These are phyloP conservation scores for Beauveria pseudobassiana DNA, from an alignment of 2,329 filamentous ascomycete genomes.

Conservation along the genomic window DNA sequence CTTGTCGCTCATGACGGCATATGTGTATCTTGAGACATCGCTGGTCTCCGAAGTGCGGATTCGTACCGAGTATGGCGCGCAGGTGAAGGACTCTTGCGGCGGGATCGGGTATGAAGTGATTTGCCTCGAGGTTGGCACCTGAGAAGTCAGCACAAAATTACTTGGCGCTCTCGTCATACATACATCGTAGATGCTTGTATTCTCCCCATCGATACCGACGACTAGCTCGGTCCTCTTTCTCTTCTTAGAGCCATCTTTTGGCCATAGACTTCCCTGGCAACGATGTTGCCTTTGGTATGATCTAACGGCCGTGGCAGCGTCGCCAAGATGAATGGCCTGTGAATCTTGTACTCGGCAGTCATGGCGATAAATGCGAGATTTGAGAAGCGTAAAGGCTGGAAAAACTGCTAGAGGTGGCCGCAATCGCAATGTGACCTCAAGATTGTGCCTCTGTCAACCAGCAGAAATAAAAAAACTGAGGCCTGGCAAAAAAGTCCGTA, in stretches of 20 bases:
- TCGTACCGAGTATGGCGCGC: constrained; percentile 51
- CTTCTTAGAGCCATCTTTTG: constrained; percentile 50
- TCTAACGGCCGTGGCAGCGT: constrained; percentile 52
- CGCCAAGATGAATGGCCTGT: constrained; percentile 57
- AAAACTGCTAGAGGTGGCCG: background rate
- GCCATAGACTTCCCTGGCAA: constrained; percentile 54
- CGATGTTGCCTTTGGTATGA: constrained; percentile 41
- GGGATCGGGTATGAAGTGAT: constrained; percentile 62
- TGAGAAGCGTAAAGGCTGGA: background rate
- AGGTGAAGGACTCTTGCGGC: constrained; percentile 57
- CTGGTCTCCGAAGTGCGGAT: constrained; percentile 39
- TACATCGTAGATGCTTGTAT: constrained; percentile 59
- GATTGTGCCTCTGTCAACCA: constrained; percentile 9
- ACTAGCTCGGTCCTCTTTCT: constrained; percentile 56
- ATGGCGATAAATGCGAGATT: constrained; percentile 27
- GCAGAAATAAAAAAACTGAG: constrained; percentile 27
- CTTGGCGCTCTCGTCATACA: constrained; percentile 18
- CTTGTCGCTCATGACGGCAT: constrained; percentile 46
- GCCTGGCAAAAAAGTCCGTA: constrained; percentile 27
- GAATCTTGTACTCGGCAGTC: constrained; percentile 54
- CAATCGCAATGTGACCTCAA: background rate
- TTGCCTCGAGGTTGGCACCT: constrained; percentile 54
- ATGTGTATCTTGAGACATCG: constrained; percentile 51
- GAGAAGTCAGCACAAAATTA: constrained; percentile 4
- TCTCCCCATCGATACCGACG: constrained; percentile 58